These are phyloP conservation scores for Aspergillus sp. DNA, from an alignment of 2,329 filamentous ascomycete genomes.

Conservation along the genomic window DNA sequence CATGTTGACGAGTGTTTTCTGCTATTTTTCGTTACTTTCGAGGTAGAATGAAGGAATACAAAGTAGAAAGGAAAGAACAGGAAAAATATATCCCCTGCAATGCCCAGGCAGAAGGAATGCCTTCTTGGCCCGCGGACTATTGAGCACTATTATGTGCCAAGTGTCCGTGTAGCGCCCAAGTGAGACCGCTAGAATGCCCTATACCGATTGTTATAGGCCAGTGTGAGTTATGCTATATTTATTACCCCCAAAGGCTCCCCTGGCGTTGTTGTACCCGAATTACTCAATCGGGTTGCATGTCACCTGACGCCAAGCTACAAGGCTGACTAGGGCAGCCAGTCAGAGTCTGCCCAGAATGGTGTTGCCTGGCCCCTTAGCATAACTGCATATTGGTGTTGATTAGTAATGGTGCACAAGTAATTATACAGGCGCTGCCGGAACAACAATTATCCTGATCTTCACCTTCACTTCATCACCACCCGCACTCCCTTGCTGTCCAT, in stretches of 20 bases:
- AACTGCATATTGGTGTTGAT: neutral
- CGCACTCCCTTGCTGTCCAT: constrained; percentile 15
- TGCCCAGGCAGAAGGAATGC: constrained; percentile 10
- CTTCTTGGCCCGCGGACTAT: constrained; percentile 7
- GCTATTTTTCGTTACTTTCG: neutral
- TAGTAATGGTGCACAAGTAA: neutral
- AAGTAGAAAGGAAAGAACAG: constrained; percentile 1
- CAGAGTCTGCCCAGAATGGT: neutral
- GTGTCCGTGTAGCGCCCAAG: neutral
- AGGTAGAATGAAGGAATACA: neutral
- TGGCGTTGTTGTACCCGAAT: too few species aligned
- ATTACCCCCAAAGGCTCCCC: too few species aligned
- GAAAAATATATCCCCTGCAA: constrained; percentile 1
- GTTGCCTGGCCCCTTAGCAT: neutral
- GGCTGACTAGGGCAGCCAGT: neutral
- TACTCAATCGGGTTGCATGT: too few species aligned
- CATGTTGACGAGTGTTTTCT: constrained; percentile 1
- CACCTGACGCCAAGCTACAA: neutral
- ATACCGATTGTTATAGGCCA: too few species aligned
- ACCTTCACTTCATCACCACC: constrained; percentile 7
- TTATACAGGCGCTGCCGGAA: neutral
- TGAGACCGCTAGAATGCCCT: neutral
- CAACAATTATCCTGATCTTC: neutral
- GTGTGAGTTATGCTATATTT: too few species aligned
- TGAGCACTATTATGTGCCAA: neutral